Base-by-base conservation (phyloP, 768 basidiomycete genomes). In the Rhodotorula graminis region DNA sequence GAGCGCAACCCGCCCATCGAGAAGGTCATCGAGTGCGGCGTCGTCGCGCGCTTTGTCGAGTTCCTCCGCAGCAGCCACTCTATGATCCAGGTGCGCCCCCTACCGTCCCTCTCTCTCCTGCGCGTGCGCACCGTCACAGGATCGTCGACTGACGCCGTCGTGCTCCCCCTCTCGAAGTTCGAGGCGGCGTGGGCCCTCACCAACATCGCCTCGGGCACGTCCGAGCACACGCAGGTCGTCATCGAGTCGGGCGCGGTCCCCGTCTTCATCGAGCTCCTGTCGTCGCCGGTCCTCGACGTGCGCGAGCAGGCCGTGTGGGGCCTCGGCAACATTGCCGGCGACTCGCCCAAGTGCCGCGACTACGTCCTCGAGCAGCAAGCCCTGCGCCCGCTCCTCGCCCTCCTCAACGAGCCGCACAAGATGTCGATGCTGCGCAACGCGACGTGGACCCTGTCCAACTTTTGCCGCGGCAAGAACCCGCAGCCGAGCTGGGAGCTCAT, bases 241-340 rank as follows among this genome's bases (percentile, higher is more conserved):
- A 98, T 99, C 82, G 88, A 86, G 74, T 91, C 94, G 25, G 88
- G 89, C 72, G 94, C 96, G 37, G 94, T 99, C 25, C 95, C 94
- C 6, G 89, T 94, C 82, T 99, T 99, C 81, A 97, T 99, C 84
- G 92, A 92, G 77, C 87, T 99, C 60, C 84, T 98, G 55, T 93
- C 92, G 16, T 96, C 94, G n/a, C 80, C 88, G 56, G 93, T 96
- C 50, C 85, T 93, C 70, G 96, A 99, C 82, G 96, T 99, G 72
- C 89, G 95, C 71, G 96, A 99, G 83, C 96, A 99, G 83, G 96
- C 96, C 37, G 96, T 99, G 37, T 99, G 95, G 96, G 96, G 96
- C 31, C 86, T 99, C 71, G 96, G 96, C 69, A 99, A 99, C 83
- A 98, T 99, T 75, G 96, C 96, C 65, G 96, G 96, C 71, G 96